Conservation (phyloP, 768 basidiomycete genomes). For the Pulveroboletus sp. region DNA sequence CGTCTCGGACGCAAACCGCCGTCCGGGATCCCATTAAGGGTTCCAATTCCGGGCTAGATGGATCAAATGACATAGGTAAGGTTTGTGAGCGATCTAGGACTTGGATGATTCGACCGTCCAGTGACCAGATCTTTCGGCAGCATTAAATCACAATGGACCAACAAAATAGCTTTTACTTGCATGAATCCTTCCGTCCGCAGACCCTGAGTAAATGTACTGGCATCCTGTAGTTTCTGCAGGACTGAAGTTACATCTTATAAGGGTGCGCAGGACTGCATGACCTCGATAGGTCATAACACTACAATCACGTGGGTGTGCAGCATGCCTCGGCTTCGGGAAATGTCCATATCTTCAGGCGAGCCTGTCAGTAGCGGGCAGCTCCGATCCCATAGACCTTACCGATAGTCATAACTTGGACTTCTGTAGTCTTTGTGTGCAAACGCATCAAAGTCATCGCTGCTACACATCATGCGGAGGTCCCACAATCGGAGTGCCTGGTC, state of each 20-base stretch:
- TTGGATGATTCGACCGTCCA: constrained; percentile 85
- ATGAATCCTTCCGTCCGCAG: constrained; percentile 81
- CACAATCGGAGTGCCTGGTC: constrained; percentile 90
- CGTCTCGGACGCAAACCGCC: constrained; percentile 78
- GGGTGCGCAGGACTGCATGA: constrained; percentile 83
- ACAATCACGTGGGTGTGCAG: constrained; percentile 83
- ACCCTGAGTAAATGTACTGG: constrained; percentile 94
- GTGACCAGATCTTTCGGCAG: constrained; percentile 77
- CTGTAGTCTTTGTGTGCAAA: constrained; percentile 53
- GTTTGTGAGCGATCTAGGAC: constrained; percentile 78
- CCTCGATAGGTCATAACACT: constrained; percentile 96
- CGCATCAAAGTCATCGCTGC: constrained; percentile 61
- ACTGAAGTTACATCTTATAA: constrained; percentile 96
- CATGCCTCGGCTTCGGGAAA: constrained; percentile 61
- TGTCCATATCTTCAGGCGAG: constrained; percentile 47
- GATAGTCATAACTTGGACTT: constrained; percentile 70
- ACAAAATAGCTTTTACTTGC: constrained; percentile 39
- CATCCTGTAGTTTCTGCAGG: constrained; percentile 88
- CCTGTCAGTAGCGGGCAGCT: constrained; percentile 10
- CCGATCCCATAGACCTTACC: constrained; percentile 44
- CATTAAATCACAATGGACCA: constrained; percentile 2
- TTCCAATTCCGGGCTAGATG: constrained; percentile 58
- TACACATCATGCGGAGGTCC: constrained; percentile 93
- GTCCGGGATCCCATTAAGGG: constrained; percentile 26
- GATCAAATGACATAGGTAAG: constrained; percentile 67